Base-by-base conservation (phyloP, 352 stramenopile species). In the Globisporangium middletonii region DNA sequence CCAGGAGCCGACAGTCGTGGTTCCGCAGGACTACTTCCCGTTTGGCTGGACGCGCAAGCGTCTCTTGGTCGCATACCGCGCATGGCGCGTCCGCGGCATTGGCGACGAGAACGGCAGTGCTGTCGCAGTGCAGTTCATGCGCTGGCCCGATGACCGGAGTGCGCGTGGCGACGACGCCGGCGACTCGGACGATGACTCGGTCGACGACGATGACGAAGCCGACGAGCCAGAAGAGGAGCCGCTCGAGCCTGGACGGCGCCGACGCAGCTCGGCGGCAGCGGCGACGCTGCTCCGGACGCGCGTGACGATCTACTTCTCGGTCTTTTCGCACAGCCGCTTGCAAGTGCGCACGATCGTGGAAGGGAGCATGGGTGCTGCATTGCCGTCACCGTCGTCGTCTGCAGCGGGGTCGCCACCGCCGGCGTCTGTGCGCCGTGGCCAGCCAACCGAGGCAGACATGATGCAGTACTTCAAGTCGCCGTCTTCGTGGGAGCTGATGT, bases 401-500 rank as follows among this genome's bases (percentile, higher is more conserved):
- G 60, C 57, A 2, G 49, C 50, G 11, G 59, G 52, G n/a, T 53
- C 57, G 46, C 37, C 45, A 46, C 23, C 42, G 33, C 27, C 33
- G 7, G 33, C 33, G 33, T 38, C 33, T 9, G 12, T 38, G 33
- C 33, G 33, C 12, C 33, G 33, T 11, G 33, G 33, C 9, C 57
- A 75, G 28, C 75, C 75, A 1, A 82, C 74, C 5, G 79, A 86
- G 23, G 63, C 63, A 15, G 75, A 86, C 33, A 90, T 90, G 79
- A 50, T 79, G 50, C 77, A 79, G 48, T 88, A 86, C 64, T 88
- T 86, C 53, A 83, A 84, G 57, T 73, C 74, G 19, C 75, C 75
- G n/a, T 85, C 75, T 43, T 76, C 79, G 3, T 90, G 79, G 79
- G 79, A 88, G 57, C 67, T 86, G 54, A 72, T 81, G 28, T 71